A percentile compares a stretch with the other conserved stretches of the same genome.
Conservation (phyloP, 2,329 filamentous ascomycete species). For the Fusarium secorum region DNA sequence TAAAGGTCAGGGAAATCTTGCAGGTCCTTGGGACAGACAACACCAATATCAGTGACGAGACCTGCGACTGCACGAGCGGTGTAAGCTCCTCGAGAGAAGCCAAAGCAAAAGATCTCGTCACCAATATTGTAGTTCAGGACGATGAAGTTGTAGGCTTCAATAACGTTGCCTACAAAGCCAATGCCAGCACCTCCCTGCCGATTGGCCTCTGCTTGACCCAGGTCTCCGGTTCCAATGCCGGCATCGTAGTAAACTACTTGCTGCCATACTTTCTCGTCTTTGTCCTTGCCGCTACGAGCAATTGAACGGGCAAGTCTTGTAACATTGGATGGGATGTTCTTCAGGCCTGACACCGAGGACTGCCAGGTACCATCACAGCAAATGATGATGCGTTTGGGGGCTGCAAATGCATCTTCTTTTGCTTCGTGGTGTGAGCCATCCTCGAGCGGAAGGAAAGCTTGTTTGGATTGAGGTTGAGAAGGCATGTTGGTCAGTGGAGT, state of each 20-base stretch:
- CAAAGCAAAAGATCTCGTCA: constrained; percentile 47
- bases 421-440: constrained; percentile 26
- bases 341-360: constrained; percentile 36
- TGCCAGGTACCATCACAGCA: constrained; percentile 52
- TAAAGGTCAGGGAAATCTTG: constrained; percentile 41
- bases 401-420: constrained; percentile 10
- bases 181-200: constrained; percentile 38
- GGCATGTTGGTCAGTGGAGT: constrained; percentile 14
- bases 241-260: constrained; percentile 51
- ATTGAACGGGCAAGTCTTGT: constrained; percentile 46
- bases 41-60: constrained; percentile 41
- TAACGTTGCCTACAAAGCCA: constrained; percentile 44
- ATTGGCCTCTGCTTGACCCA: constrained; percentile 23
- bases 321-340: constrained; percentile 46
- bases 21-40: constrained; percentile 38
- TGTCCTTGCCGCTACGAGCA: constrained; percentile 34
- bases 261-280: constrained; percentile 42
- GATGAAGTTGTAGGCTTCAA: constrained; percentile 49
- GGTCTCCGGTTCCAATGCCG: constrained; percentile 44
- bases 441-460: constrained; percentile 25
- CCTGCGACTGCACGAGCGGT: constrained; percentile 48
- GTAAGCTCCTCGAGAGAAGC: constrained; percentile 50
- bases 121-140: constrained; percentile 46
- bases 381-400: constrained; percentile 42
- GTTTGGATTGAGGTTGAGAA: constrained; percentile 6